Conservation (phyloP, 208 protist species). For the Phytomonas serpens region DNA sequence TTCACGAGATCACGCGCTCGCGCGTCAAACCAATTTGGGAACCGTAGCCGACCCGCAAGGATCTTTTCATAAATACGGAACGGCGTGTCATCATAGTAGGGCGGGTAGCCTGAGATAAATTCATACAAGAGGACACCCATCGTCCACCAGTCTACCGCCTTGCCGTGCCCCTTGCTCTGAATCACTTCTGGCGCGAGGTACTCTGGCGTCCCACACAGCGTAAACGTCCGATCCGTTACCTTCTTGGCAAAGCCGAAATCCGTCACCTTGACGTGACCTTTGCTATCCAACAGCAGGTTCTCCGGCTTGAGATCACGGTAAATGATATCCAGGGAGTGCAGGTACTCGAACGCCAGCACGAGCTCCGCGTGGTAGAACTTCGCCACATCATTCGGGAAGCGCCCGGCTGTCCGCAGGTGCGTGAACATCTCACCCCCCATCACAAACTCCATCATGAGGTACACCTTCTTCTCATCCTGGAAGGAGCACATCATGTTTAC, state of each 20-base stretch:
- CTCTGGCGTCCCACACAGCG: conserved; percentile 84
- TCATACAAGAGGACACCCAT: conserved; percentile 95
- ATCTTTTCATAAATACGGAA: conserved; percentile 88
- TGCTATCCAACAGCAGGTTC: conserved; percentile 71
- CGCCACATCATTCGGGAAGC: conserved; percentile 80
- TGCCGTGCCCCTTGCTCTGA: conserved; percentile 88
- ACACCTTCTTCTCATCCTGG: conserved; percentile 89
- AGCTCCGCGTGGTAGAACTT: conserved; percentile 93
- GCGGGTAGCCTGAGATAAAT: conserved; percentile 90
- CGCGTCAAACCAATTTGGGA: conserved; percentile 78
- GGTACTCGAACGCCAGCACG: conserved; percentile 84
- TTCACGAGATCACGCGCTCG: conserved; percentile 78
- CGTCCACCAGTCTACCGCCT: conserved; percentile 96
- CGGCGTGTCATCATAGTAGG: conserved; percentile 90
- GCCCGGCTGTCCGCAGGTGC: conserved; percentile 73
- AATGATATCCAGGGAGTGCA: conserved; percentile 88
- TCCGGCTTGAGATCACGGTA: conserved; percentile 83
- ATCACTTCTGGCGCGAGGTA: conserved; percentile 93
- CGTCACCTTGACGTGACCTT: conserved; percentile 81
- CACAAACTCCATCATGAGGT: conserved; percentile 92
- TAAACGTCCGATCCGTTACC: conserved; percentile 74
- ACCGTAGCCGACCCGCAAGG: conserved; percentile 67
- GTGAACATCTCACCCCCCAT: conserved; percentile 89
- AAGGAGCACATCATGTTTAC: conserved; percentile 93
- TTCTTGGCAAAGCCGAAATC: conserved; percentile 87